These are phyloP conservation scores for Penicillium pulvis DNA, from an alignment of 495 filamentous ascomycete species.

Conservation along the genomic window DNA sequence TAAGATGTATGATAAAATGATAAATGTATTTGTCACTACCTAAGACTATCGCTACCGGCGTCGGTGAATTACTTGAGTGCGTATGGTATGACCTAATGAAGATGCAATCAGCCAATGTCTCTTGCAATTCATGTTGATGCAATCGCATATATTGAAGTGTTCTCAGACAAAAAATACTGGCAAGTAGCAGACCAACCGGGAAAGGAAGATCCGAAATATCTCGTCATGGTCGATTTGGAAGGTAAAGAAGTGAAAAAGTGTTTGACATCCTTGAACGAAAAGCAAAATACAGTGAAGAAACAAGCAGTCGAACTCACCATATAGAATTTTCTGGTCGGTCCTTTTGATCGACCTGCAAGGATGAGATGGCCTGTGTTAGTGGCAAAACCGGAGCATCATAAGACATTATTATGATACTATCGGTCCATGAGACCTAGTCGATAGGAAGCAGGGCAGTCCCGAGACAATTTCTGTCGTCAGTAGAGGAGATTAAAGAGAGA, in stretches of 20 bases:
- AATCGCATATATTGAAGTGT: slow-evolving; percentile 18
- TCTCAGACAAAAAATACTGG: slow-evolving; percentile 96
- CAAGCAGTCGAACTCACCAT: slow-evolving; percentile 13
- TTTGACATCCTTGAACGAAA: slow-evolving; percentile 78
- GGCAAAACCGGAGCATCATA: slow-evolving; percentile 18
- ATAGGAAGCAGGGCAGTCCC: not conserved
- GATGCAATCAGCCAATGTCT: slow-evolving; percentile 22
- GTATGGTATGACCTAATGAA: slow-evolving; percentile 2
- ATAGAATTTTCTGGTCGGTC: not conserved
- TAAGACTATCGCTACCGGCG: not conserved
- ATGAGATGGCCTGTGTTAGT: slow-evolving; percentile 31
- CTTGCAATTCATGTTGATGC: slow-evolving; percentile 9
- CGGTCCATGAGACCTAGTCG: not conserved
- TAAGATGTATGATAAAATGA: not conserved
- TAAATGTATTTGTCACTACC: not conserved
- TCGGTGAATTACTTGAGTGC: not conserved
- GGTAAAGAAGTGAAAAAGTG: slow-evolving; percentile 83
- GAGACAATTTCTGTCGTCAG: slow-evolving; percentile 1
- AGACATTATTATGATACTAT: slow-evolving; percentile 13
- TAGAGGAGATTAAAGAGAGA: slow-evolving; percentile 19
- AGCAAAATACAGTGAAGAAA: slow-evolving; percentile 23
- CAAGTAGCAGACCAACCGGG: slow-evolving; percentile 88
- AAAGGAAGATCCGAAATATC: slow-evolving; percentile 67
- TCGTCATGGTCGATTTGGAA: slow-evolving; percentile 96
- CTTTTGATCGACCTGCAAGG: slow-evolving; percentile 1